Evolutionary conservation across 1,139 yeast species (phyloP), one percentile per base, ranked within the genome.

Genomic region (Sugiyamaella pinicola): DNA sequence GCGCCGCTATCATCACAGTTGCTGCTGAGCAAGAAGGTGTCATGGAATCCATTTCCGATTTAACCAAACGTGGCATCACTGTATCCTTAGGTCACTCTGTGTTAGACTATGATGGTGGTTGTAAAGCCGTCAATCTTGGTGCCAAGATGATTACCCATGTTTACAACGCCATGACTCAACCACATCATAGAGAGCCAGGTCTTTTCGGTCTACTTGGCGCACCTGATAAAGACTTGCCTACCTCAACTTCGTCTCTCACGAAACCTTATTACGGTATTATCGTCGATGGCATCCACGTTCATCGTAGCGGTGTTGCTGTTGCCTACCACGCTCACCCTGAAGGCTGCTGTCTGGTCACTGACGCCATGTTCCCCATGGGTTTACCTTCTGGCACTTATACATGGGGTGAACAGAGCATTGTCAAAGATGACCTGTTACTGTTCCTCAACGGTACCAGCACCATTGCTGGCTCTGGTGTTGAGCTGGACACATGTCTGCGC

Each of bases 91-190:
- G 87, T 37, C 87, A 82, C 64, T 78, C 85, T 12, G 74, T 71
- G 61, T 71, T 82, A 38, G 77, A 74, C 58, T 79, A 77, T 62
- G 69, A 72, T 28, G 78, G 78, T 17, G 82, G 80, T 9, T 61
- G 76, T 18, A 69, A 74, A 53, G 85, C 86, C 0, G 71, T 81
- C 28, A 68, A 72, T 18, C 65, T 73, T 17, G 86, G 86, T 26
- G 83, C 84, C 19, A 66, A 78, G 26, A 81, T 82, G 85, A 72
- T 82, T 49, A 82, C 87, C 4, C 87, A 82, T 62, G 73, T 82
- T 56, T 82, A 79, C 67, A 82, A 82, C 61, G 87, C 87, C 59
- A 82, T 82, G 87, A 83, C 84, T 2, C 84, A 79, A 63, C 84
- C 83, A 1, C 85, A 81, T 61, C 85, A 82, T 61, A 71, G 87